Conservation (phyloP, 768 basidiomycete genomes). For the Cystofilobasidium capitatum region DNA sequence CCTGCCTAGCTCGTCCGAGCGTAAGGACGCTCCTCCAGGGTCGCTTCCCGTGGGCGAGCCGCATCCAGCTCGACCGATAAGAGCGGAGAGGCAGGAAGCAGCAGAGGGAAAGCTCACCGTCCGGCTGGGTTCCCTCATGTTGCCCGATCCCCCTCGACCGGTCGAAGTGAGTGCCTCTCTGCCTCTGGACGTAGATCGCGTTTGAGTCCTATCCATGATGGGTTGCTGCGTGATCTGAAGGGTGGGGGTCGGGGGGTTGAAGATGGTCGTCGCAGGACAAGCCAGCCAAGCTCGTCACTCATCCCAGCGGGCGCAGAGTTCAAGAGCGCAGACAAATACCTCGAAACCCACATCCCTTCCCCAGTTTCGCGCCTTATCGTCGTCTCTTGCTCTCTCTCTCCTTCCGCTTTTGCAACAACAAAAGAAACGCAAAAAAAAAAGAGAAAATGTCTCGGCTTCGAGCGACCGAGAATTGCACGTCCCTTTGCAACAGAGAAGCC, state of each 20-base stretch:
- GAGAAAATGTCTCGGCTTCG: no score
- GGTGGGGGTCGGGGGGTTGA: neutral
- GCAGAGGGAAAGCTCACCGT: neutral
- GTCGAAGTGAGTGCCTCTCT: conserved; percentile 15
- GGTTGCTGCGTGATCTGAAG: neutral
- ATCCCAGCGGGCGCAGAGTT: no score
- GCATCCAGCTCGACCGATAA: neutral
- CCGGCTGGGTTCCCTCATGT: neutral
- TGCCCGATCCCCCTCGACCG: conserved; percentile 17
- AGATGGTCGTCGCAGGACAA: no score
- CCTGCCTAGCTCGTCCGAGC: no score
- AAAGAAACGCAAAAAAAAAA: neutral
- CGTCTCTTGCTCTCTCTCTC: neutral
- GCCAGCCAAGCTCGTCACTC: no score
- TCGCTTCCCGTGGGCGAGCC: no score
- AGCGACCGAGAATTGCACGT: no score
- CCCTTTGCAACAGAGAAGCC: no score
- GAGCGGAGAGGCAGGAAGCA: neutral
- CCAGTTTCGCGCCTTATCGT: neutral
- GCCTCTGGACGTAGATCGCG: conserved; percentile 16
- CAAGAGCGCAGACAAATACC: no score
- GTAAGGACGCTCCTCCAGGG: no score
- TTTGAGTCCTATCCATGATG: neutral
- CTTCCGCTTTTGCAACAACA: neutral
- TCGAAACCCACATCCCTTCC: no score